A percentile compares a stretch with the other conserved stretches of the same genome.
Conservation (phyloP, 2,329 filamentous ascomycete species). For the Byssothecium circinans region DNA sequence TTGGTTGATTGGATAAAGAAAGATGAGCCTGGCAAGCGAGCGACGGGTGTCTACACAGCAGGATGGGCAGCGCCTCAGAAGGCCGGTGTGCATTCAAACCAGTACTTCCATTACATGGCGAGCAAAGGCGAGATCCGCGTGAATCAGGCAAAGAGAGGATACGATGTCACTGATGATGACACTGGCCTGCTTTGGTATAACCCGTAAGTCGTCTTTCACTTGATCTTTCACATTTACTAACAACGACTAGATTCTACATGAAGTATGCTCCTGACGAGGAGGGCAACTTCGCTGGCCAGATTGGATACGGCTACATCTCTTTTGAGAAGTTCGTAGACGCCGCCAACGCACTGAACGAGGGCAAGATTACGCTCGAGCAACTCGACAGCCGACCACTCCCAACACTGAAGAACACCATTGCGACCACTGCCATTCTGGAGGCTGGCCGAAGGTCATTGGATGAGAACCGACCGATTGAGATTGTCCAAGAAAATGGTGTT, state of each 20-base stretch:
- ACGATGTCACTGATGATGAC: slow-evolving; percentile 88
- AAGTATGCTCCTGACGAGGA: slow-evolving; percentile 92
- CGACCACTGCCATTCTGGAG: slow-evolving; percentile 88
- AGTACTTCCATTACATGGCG: slow-evolving; percentile 95
- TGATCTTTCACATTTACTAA: slow-evolving; percentile 6
- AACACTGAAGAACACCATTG: slow-evolving; percentile 85
- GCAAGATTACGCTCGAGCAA: slow-evolving; percentile 69
- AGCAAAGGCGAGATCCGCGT: slow-evolving; percentile 81
- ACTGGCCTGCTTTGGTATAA: slow-evolving; percentile 79
- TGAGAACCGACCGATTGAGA: slow-evolving; percentile 75
- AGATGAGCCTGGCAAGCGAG: slow-evolving; percentile 67
- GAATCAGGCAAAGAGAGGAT: slow-evolving; percentile 91
- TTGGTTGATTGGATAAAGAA: slow-evolving; percentile 85
- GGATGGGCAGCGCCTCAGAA: slow-evolving; percentile 93
- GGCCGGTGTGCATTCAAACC: slow-evolving; percentile 93
- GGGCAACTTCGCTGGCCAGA: slow-evolving; percentile 89
- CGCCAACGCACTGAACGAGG: slow-evolving; percentile 75
- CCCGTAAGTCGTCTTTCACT: slow-evolving; percentile 57
- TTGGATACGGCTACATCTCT: slow-evolving; percentile 88
- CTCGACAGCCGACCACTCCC: slow-evolving; percentile 80
- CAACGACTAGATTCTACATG: slow-evolving; percentile 73
- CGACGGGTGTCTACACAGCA: slow-evolving; percentile 88
- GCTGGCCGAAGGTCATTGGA: slow-evolving; percentile 84
- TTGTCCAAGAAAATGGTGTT: slow-evolving; percentile 64
- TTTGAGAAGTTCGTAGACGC: slow-evolving; percentile 97